Percentiles rank a stretch among this genome's conserved stretches.
Conservation (phyloP, 1,284 basidiomycete genomes). For the Stereum hirsutum region DNA sequence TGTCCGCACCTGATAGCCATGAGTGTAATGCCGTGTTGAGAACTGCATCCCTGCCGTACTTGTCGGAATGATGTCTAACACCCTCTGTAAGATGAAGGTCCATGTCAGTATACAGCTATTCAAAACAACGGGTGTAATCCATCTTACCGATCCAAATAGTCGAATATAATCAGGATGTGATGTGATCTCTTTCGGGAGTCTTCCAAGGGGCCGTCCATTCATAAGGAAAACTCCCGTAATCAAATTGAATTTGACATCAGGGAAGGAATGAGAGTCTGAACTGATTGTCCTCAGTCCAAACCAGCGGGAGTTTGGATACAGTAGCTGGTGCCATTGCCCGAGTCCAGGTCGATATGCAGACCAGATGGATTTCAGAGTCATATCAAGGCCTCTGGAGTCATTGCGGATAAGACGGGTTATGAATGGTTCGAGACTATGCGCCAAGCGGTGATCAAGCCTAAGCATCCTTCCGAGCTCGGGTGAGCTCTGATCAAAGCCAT, state of each 20-base stretch:
- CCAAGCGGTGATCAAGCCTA: slow-evolving; percentile 19
- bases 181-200: slow-evolving; percentile 25
- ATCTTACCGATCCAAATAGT: slow-evolving; percentile 24
- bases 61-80: slow-evolving; percentile 9
- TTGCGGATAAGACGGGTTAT: slow-evolving; percentile 10
- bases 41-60: slow-evolving; percentile 8
- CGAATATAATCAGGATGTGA: slow-evolving; percentile 22
- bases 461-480: slow-evolving; percentile 12
- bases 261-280: slow-evolving; percentile 10
- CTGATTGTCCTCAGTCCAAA: no score
- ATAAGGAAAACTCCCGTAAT: slow-evolving; percentile 32
- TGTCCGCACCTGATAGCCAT: slow-evolving; percentile 6
- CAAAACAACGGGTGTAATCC: no score
- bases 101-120: not conserved
- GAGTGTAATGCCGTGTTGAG: slow-evolving; percentile 5
- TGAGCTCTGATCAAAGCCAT: not conserved
- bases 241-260: slow-evolving; percentile 21
- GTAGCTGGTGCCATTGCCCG: slow-evolving; percentile 21
- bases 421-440: slow-evolving; percentile 17
- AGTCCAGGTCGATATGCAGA: slow-evolving; percentile 19
- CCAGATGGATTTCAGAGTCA: slow-evolving; percentile 28
- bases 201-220: slow-evolving; percentile 28
- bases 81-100: slow-evolving; percentile 4
- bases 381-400: slow-evolving; percentile 19
- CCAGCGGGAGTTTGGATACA: slow-evolving; percentile 26